These are phyloP conservation scores for Alloteropsis semialata DNA, from an alignment of 176 grass and related monocot species.

Conservation along the genomic window DNA sequence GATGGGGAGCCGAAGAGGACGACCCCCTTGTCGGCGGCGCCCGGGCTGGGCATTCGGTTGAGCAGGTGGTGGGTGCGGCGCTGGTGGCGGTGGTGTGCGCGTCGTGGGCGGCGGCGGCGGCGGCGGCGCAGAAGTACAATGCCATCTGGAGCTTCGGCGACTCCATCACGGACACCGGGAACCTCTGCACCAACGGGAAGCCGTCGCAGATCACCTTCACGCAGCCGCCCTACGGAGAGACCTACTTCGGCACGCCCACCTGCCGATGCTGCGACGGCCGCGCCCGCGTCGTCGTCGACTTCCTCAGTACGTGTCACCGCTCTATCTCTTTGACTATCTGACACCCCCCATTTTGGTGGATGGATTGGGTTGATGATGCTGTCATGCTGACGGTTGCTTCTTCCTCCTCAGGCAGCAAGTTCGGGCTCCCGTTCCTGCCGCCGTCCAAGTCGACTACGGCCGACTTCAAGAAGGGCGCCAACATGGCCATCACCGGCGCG, in stretches of 20 bases:
- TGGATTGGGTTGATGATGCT: too few species aligned
- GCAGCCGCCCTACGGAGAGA: constrained; percentile 67
- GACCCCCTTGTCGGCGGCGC: constrained; percentile 3
- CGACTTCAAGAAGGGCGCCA: constrained; percentile 61
- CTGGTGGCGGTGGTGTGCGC: neutral
- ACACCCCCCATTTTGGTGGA: too few species aligned
- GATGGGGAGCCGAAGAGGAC: constrained; percentile 18
- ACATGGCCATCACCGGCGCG: constrained; percentile 69
- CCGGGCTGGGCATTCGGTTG: constrained; percentile 29
- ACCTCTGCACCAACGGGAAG: constrained; percentile 50
- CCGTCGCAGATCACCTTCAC: constrained; percentile 65
- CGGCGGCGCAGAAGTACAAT: constrained; percentile 62
- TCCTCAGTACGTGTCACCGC: constrained; percentile 33
- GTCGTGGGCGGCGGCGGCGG: neutral
- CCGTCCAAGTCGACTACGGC: constrained; percentile 51
- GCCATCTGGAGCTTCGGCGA: constrained; percentile 78
- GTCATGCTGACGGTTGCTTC: neutral
- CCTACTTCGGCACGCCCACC: constrained; percentile 65
- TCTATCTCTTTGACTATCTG: neutral
- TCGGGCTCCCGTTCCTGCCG: constrained; percentile 52
- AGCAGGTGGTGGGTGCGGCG: constrained; percentile 42
- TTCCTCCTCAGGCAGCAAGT: constrained; percentile 36
- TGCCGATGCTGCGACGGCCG: constrained; percentile 67
- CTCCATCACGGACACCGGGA: constrained; percentile 74
- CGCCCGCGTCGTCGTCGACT: constrained; percentile 61